Evolutionary conservation across 306 rosid genomes (phyloP).

Genomic region (Herpetospermum pedunculosum): DNA sequence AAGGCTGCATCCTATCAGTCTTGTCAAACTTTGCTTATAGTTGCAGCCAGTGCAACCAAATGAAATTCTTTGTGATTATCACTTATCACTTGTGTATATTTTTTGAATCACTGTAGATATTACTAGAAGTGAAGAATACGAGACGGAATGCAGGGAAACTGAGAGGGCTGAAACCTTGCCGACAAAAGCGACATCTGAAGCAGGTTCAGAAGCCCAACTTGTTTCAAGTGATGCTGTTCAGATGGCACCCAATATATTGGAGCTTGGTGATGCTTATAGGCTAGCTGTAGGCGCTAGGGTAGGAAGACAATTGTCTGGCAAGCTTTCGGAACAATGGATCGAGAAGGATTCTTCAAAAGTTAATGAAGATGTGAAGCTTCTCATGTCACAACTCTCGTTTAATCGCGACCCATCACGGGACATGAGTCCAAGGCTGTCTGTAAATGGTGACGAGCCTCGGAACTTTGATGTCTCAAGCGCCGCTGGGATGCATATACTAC

Average conservation of each 20-base stretch:
- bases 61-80: background rate
- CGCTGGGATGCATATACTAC: conserved; percentile 55
- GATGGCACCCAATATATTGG: conserved; percentile 40
- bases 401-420: conserved; percentile 47
- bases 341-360: conserved; percentile 70
- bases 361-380: conserved; percentile 61
- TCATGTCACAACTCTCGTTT: conserved; percentile 62
- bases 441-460: conserved; percentile 49
- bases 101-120: conserved; percentile 19
- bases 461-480: conserved; percentile 38
- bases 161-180: conserved; percentile 22
- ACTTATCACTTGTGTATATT: background rate
- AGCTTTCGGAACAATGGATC: conserved; percentile 58
- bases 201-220: conserved; percentile 26
- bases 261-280: conserved; percentile 93
- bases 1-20: background rate
- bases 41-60: background rate
- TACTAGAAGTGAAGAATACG: conserved; percentile 20
- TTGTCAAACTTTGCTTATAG: background rate
- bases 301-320: conserved; percentile 58
- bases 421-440: conserved; percentile 62
- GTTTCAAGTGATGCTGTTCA: conserved; percentile 38
- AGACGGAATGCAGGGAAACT: conserved; percentile 24
- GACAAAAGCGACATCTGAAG: conserved; percentile 34
- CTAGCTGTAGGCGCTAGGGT: conserved; percentile 45